Conservation (phyloP, 2,329 filamentous ascomycete species). For the Lasiodiplodia hormozganensis region DNA sequence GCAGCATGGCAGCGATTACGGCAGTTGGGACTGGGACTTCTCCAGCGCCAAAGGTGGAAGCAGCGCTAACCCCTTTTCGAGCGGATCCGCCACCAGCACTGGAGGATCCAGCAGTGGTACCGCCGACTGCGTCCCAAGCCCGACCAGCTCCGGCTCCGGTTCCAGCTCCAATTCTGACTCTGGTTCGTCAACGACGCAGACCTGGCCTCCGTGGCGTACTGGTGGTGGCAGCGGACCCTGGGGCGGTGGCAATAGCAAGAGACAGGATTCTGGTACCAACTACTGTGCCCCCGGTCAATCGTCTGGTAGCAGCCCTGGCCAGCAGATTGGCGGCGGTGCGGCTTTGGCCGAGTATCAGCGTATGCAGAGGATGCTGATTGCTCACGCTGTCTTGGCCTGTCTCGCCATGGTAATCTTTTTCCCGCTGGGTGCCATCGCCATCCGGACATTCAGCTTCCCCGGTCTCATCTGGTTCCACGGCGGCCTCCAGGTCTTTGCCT, state of each 20-base stretch:
- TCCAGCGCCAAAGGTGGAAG: conserved; percentile 58
- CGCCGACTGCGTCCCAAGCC: conserved; percentile 42
- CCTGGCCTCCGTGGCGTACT: conserved; percentile 14
- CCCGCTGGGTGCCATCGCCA: conserved; percentile 52
- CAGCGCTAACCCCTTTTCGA: conserved; percentile 51
- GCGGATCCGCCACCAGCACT: conserved; percentile 16
- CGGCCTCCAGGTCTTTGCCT: conserved; percentile 56
- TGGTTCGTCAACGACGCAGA: conserved; percentile 29
- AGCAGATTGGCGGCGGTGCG: neutral
- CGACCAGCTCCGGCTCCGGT: conserved; percentile 28
- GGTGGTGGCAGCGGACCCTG: conserved; percentile 20
- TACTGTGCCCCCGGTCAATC: conserved; percentile 32
- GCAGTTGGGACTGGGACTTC: conserved; percentile 56
- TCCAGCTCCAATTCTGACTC: conserved; percentile 30
- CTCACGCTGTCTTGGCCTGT: conserved; percentile 52
- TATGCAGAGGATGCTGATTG: conserved; percentile 45
- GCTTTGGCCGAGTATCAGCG: neutral
- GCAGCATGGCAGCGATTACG: conserved; percentile 52
- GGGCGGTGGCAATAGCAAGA: conserved; percentile 31
- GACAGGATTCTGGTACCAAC: conserved; percentile 40
- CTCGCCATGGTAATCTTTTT: conserved; percentile 56
- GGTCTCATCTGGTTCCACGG: conserved; percentile 54
- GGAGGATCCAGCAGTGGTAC: conserved; percentile 27
- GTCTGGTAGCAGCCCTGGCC: conserved; percentile 27
- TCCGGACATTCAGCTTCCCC: conserved; percentile 52